Evolutionary conservation across 2,329 filamentous ascomycete species (phyloP).

Genomic region (Diaporthe destruens): DNA sequence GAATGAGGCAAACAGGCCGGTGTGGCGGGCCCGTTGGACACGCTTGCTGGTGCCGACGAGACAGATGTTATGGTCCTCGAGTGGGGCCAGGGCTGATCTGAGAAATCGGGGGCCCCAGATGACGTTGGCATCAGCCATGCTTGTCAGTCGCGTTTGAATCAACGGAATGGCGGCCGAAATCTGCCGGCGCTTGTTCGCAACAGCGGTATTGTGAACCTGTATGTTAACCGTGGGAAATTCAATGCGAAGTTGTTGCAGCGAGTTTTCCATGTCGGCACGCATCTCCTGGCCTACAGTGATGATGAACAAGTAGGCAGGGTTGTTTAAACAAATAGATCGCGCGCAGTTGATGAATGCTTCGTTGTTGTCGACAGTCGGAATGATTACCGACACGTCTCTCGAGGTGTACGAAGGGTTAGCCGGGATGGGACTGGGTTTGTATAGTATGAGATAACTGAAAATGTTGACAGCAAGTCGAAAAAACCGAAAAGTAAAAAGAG

Average conservation of each 20-base stretch:
- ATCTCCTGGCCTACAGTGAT: not conserved
- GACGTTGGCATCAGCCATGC: not conserved
- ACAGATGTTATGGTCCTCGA: not conserved
- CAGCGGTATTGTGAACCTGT: not conserved
- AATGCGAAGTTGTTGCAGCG: not conserved
- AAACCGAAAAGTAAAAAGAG: not conserved
- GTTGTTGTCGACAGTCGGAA: slow-evolving; percentile 4
- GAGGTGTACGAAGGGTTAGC: not conserved
- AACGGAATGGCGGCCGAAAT: not conserved
- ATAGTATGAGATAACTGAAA: not conserved
- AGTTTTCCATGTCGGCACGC: not conserved
- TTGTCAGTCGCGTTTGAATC: not conserved
- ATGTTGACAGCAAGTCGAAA: slow-evolving; percentile 10
- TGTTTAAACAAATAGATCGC: not conserved
- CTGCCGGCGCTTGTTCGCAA: not conserved
- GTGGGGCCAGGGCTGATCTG: not conserved
- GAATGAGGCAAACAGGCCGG: not conserved
- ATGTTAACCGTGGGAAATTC: not conserved
- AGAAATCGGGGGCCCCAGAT: slow-evolving; percentile 5
- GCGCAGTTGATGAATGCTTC: not conserved
- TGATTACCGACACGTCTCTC: not conserved
- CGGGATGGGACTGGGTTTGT: not conserved
- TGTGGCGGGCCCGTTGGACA: not conserved
- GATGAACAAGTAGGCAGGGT: not conserved
- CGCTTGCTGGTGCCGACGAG: slow-evolving; percentile 6